A percentile compares a stretch with the other conserved stretches of the same genome.
Conservation (phyloP, 176 grass and related monocot species). For the Urochloa ruziziensis region DNA sequence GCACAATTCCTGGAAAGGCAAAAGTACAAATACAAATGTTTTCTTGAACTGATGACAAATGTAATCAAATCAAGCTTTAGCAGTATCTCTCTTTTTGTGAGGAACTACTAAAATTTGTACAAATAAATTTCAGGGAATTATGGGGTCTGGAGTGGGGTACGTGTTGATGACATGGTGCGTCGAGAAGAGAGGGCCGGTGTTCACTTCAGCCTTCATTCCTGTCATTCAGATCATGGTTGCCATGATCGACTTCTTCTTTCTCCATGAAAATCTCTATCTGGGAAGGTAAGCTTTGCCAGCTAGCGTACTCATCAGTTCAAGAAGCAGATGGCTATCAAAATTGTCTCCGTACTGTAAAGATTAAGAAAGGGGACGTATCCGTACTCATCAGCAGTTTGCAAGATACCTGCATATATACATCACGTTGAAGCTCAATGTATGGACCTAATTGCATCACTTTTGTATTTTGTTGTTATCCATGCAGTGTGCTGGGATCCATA, state of each 20-base stretch:
- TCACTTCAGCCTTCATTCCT: conserved; percentile 90
- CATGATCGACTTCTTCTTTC: conserved; percentile 73
- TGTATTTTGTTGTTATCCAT: conserved; percentile 30
- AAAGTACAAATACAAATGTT: not conserved
- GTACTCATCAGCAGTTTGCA: not conserved
- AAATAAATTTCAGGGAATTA: conserved; percentile 52
- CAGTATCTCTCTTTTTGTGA: not conserved
- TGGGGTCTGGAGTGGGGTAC: conserved; percentile 85
- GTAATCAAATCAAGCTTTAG: not conserved
- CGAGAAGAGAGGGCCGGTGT: conserved; percentile 85
- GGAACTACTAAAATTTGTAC: not conserved
- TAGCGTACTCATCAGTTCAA: not conserved
- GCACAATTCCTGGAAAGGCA: not conserved
- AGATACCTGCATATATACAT: not conserved
- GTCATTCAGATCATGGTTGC: conserved; percentile 91
- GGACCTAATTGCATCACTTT: conserved; percentile 32
- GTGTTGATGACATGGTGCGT: conserved; percentile 96
- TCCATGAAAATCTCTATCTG: conserved; percentile 78
- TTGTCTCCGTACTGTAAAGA: not conserved
- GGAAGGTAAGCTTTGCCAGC: conserved; percentile 58
- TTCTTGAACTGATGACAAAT: not conserved
- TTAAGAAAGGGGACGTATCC: not conserved
- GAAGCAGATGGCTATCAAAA: not conserved
- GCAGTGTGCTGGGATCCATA: conserved; percentile 74
- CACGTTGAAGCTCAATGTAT: conserved; percentile 16